Conservation (phyloP, 805 yeast species). For the Brettanomyces nanus region DNA sequence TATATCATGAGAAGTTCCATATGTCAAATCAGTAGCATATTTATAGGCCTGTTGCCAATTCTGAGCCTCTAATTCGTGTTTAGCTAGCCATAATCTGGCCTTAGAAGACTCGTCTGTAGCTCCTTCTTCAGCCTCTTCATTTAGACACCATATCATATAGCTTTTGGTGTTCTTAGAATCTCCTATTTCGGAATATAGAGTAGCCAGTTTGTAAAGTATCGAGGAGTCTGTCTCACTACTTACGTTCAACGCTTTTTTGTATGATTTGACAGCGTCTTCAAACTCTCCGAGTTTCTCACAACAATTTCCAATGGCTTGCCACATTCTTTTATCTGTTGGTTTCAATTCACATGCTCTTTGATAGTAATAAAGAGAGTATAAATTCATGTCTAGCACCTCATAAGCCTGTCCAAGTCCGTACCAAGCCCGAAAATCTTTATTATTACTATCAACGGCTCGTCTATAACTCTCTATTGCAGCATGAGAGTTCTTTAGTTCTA, state of each 20-base stretch:
- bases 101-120: constrained; percentile 66
- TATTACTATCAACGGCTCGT: constrained; percentile 83
- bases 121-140: constrained; percentile 56
- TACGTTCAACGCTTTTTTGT: constrained; percentile 62
- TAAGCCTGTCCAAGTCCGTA: constrained; percentile 98
- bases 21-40: constrained; percentile 61
- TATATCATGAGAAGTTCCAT: constrained; percentile 74
- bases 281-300: constrained; percentile 68
- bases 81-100: constrained; percentile 84
- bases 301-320: constrained; percentile 92
- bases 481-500: constrained; percentile 90
- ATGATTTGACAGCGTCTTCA: constrained; percentile 72
- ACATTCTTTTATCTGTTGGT: constrained; percentile 87
- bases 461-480: constrained; percentile 96
- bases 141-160: constrained; percentile 62
- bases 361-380: constrained; percentile 85
- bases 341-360: constrained; percentile 84
- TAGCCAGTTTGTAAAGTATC: constrained; percentile 60
- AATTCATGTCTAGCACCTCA: constrained; percentile 91
- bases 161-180: constrained; percentile 45
- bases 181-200: constrained; percentile 48
- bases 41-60: constrained; percentile 63
- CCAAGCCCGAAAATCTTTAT: constrained; percentile 94
- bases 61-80: constrained; percentile 45
- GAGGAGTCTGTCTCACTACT: constrained; percentile 42